Evolutionary conservation across 495 filamentous ascomycete species (phyloP), one percentile per base, ranked within the genome.

Genomic region (Aspergillus olivimuriae): DNA sequence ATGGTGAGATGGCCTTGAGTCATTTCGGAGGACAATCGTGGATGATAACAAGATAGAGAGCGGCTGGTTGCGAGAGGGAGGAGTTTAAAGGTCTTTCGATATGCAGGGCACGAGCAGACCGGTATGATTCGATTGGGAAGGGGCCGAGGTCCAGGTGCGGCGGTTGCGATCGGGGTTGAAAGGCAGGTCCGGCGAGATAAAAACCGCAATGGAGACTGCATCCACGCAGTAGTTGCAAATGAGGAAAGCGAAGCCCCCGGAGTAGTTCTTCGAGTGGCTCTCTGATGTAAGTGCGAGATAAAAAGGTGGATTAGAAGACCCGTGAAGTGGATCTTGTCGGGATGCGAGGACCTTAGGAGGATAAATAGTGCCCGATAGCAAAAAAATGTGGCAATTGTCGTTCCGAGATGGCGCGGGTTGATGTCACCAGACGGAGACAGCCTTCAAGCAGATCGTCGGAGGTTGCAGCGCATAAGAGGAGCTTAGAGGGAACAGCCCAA

Each of bases 301-400:
- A 44, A 43, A 38, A 49, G 43, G 34, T 32, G 37, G 50, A 33
- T 42, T 46, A 8, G 10, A 41, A 48, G 41, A 41, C 41, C 44
- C 44, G 46, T 50, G 41, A 42, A 47, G 49, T 56, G 53, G 49
- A 56, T 50, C 53, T 53, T 41, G 10, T 46, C 46, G 43, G 40
- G 31, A 24, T 23, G 18, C 40, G 16, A 41, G 41, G 43, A 18
- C 31, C 36, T 26, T 5, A 24, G 12, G 26, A 16, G 10, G 20
- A 50, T 17, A 31, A 41, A 40, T 20, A 34, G 11, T 16, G 11
- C 7, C n/a, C 5, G 19, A 1, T 14, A 38, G 20, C n/a, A 9
- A 19, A 38, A 17, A 19, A 12, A 11, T 17, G 3, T 36, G 12
- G 34, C 10, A 8, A 17, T 18, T 4, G 16, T 18, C 21, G 20